Evolutionary conservation across 2,329 filamentous ascomycete genomes (phyloP).

Genomic region (Akanthomyces uredinophilus): DNA sequence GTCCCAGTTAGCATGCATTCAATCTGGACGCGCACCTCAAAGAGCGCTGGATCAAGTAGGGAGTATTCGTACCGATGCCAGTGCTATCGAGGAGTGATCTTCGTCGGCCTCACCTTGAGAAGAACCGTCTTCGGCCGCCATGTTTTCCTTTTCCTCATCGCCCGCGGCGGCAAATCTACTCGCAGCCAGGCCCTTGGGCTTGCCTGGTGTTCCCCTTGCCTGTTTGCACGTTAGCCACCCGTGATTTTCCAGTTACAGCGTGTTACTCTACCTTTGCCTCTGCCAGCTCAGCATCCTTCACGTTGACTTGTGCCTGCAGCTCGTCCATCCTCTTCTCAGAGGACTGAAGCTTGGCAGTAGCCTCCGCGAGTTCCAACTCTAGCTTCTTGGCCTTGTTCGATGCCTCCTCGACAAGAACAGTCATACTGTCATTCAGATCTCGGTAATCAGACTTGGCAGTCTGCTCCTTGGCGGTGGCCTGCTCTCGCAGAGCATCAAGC

Average conservation of each 20-base stretch:
- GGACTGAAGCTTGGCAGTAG: constrained; percentile 41
- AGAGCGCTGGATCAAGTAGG: constrained; percentile 36
- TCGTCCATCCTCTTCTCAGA: constrained; percentile 44
- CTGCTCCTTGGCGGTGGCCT: constrained; percentile 48
- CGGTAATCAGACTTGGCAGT: constrained; percentile 55
- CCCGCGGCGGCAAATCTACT: constrained; percentile 48
- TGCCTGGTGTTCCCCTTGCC: constrained; percentile 40
- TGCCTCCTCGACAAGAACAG: constrained; percentile 54
- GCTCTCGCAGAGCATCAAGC: constrained; percentile 46
- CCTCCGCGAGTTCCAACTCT: constrained; percentile 44
- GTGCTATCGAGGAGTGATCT: constrained; percentile 59
- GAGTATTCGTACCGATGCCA: constrained; percentile 61
- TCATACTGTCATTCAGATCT: constrained; percentile 60
- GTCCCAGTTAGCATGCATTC: constrained; percentile 15
- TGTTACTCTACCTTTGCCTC: constrained; percentile 49
- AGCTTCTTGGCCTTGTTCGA: constrained; percentile 48
- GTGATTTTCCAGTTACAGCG: neutral
- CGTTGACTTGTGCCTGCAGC: constrained; percentile 51
- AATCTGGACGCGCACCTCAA: neutral
- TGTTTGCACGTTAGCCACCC: constrained; percentile 21
- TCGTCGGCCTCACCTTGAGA: constrained; percentile 56
- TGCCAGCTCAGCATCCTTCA: constrained; percentile 59
- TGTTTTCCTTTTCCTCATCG: constrained; percentile 25
- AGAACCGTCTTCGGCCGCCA: constrained; percentile 31
- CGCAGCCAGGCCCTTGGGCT: constrained; percentile 47